Conservation (phyloP, 768 basidiomycete genomes). For the Cystobasidium ongulense region DNA sequence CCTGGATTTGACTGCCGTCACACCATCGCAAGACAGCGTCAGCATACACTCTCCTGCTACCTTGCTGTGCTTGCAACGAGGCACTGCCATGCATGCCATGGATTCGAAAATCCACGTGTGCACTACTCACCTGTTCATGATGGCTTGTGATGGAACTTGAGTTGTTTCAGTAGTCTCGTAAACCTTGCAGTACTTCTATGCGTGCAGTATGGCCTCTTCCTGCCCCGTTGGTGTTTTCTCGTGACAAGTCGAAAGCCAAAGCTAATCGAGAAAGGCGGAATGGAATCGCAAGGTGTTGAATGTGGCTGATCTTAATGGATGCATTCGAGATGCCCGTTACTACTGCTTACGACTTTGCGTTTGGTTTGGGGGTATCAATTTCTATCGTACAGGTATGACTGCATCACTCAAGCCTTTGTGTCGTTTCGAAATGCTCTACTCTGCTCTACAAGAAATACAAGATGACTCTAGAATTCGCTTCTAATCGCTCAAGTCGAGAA, state of each 20-base stretch:
- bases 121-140: not conserved
- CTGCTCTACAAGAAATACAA: too few species aligned
- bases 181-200: too few species aligned
- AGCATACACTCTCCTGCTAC: not conserved
- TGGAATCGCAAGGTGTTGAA: not conserved
- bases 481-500: not conserved
- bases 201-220: not conserved
- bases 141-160: too few species aligned
- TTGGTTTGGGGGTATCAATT: too few species aligned
- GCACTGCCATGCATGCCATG: not conserved
- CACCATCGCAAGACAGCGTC: not conserved
- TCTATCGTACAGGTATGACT: too few species aligned
- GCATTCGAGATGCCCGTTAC: not conserved
- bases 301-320: not conserved
- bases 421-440: too few species aligned
- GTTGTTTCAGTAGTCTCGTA: too few species aligned
- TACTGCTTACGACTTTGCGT: too few species aligned
- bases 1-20: constrained; percentile 19
- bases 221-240: not conserved
- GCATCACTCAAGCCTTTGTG: too few species aligned
- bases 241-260: not conserved
- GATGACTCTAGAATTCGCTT: not conserved
- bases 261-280: not conserved
- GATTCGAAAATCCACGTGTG: not conserved
- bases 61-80: not conserved